A percentile compares a stretch with the other conserved stretches of the same genome.
phyloP scores from a whole-genome alignment of 2,329 filamentous ascomycete genomes.

The Metarhizium robertsii region DNA sequence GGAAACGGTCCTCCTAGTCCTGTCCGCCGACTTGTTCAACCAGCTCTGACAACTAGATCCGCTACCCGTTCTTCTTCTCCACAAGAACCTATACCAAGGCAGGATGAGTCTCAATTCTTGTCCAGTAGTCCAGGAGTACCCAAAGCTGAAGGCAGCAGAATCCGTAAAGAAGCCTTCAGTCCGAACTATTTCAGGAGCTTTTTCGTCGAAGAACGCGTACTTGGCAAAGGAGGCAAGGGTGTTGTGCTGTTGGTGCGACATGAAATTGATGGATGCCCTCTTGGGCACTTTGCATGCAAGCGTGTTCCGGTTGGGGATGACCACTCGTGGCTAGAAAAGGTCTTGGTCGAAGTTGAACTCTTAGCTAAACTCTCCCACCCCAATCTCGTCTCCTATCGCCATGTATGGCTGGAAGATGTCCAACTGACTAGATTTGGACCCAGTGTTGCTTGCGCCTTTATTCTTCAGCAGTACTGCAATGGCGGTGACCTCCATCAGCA shows the following conservation, averaged over 20 bases:
- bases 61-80: constrained; percentile 9
- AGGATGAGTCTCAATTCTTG: constrained; percentile 37
- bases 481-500: constrained; percentile 83
- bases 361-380: constrained; percentile 87
- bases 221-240: constrained; percentile 87
- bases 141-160: constrained; percentile 52
- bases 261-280: constrained; percentile 75
- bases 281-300: constrained; percentile 94
- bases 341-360: constrained; percentile 86
- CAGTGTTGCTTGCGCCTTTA: constrained; percentile 88
- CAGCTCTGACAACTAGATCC: constrained; percentile 22
- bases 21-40: constrained; percentile 43
- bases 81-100: constrained; percentile 10
- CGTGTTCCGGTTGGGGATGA: constrained; percentile 92
- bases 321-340: constrained; percentile 89
- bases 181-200: constrained; percentile 89
- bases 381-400: constrained; percentile 91
- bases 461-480: constrained; percentile 96
- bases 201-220: constrained; percentile 78
- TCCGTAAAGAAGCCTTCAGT: constrained; percentile 79
- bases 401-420: constrained; percentile 92
- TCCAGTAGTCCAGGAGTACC: constrained; percentile 41
- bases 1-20: constrained; percentile 41
- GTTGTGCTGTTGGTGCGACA: constrained; percentile 92
- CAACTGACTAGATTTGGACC: constrained; percentile 80